Evolutionary conservation across 1,284 basidiomycete genomes (phyloP).

Genomic region (Ceratorhiza oryzae-sativae): DNA sequence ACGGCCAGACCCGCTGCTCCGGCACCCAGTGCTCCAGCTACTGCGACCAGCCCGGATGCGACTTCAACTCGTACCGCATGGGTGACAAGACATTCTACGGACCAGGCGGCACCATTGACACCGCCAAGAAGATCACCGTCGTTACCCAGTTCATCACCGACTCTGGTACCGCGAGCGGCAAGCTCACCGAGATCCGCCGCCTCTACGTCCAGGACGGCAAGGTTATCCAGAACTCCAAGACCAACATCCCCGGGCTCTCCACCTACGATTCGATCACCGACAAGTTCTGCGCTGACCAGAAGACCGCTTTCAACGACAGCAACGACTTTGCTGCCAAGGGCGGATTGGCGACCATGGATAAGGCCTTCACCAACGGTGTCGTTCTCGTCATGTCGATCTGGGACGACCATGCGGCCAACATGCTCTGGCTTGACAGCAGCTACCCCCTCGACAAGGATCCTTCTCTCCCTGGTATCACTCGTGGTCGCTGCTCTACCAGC

Average conservation of each 20-base stretch:
- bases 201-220: constrained; percentile 61
- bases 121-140: constrained; percentile 58
- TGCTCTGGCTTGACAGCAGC: constrained; percentile 66
- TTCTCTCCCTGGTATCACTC: constrained; percentile 33
- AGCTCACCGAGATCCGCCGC: constrained; percentile 59
- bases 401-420: constrained; percentile 64
- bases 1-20: constrained; percentile 20
- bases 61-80: constrained; percentile 64
- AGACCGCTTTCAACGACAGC: constrained; percentile 55
- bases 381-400: constrained; percentile 64
- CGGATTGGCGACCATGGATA: constrained; percentile 57
- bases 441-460: constrained; percentile 56
- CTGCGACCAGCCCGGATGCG: constrained; percentile 58
- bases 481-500: constrained; percentile 55
- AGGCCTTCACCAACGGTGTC: constrained; percentile 57
- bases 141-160: constrained; percentile 62
- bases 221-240: constrained; percentile 59
- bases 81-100: constrained; percentile 59
- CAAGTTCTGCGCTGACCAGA: constrained; percentile 54
- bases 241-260: constrained; percentile 48
- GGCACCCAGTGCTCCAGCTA: constrained; percentile 43
- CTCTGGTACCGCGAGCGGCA: constrained; percentile 56
- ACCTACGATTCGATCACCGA: constrained; percentile 54
- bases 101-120: constrained; percentile 57
- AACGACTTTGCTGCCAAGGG: constrained; percentile 58